Evolutionary conservation across 768 basidiomycete genomes (phyloP), one percentile per base, ranked within the genome.

Genomic region (Harrya chromipes): DNA sequence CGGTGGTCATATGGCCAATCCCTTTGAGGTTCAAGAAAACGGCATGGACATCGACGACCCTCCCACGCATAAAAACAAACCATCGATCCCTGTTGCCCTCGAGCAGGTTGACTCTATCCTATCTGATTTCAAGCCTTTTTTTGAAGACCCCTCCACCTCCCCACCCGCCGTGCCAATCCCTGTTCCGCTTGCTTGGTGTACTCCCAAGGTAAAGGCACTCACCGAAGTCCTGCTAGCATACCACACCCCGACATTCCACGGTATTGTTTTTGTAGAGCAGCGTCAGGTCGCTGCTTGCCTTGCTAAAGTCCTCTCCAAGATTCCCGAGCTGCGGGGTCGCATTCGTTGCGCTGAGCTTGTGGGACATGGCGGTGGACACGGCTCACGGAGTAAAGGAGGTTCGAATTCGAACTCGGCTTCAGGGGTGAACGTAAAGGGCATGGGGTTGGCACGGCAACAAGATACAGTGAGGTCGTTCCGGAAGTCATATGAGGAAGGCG

Each of bases 231-330:
- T 94, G 21, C 67, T 79, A 27, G 72, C 72, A 29, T 75, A 83
- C 59, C 68, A 78, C 43, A 76, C 76, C 12, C 58, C 65, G 2
- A 66, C 75, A 13, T 90, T 93, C 60, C 90, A 92, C 58, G 82
- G 81, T 17, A 94, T 94, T 53, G 75, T 94, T 38, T 95, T 95
- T 63, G 90, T 91, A 16, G 83, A 91, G 52, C 90, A 91, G 61
- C 79, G 92, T 10, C 89, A 92, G 56, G 76, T 87, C 14, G 92
- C 91, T 2, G 71, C 78, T 16, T 81, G 81, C 40, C 74, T 95
- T 13, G 78, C 86, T 2, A 79, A 72, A 57, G 64, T 92, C 26
- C 71, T 95, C 4, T 74, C 79, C 1, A 75, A 72, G 27, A 73
- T 90, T 3, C 77, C 84, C 0, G 75, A 77, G 36, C 67, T 91